Conservation (phyloP, 2,329 filamentous ascomycete genomes). For the Didymella pomorum region DNA sequence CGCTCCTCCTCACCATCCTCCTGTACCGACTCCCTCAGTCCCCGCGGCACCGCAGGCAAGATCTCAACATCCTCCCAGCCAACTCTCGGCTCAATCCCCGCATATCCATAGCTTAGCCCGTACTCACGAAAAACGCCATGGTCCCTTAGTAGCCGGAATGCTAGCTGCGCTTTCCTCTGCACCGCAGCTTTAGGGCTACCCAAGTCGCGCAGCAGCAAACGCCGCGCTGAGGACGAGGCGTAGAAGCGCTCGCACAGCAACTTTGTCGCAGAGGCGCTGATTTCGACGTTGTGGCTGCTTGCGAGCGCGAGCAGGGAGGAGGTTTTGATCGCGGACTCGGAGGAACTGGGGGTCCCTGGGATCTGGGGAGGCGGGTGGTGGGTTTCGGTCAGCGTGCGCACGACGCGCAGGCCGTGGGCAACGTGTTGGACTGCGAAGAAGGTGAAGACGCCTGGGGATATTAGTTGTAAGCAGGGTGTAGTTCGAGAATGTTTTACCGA, state of each 20-base stretch:
- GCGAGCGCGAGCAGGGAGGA: constrained; percentile 53
- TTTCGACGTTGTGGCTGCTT: constrained; percentile 53
- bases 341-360: constrained; percentile 58
- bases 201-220: constrained; percentile 37
- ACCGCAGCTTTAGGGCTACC: constrained; percentile 29
- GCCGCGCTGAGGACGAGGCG: constrained; percentile 27
- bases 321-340: constrained; percentile 64
- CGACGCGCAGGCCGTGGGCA: constrained; percentile 64
- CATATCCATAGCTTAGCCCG: constrained; percentile 6
- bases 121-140: constrained; percentile 23
- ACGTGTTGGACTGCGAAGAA: constrained; percentile 64
- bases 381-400: constrained; percentile 73
- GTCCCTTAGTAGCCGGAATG: constrained; percentile 39
- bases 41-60: background rate
- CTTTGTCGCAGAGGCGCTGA: constrained; percentile 51
- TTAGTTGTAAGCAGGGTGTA: constrained; percentile 29
- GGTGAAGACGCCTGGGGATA: constrained; percentile 61
- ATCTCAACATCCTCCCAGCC: constrained; percentile 6
- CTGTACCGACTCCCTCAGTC: constrained; percentile 5
- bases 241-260: constrained; percentile 51
- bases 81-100: constrained; percentile 3
- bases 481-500: constrained; percentile 45
- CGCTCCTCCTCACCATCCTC: constrained; percentile 65
- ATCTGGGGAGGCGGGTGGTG: constrained; percentile 56
- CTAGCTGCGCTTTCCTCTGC: constrained; percentile 34